Conservation (phyloP, 2,329 filamentous ascomycete genomes). For the Fusarium miscanthi region DNA sequence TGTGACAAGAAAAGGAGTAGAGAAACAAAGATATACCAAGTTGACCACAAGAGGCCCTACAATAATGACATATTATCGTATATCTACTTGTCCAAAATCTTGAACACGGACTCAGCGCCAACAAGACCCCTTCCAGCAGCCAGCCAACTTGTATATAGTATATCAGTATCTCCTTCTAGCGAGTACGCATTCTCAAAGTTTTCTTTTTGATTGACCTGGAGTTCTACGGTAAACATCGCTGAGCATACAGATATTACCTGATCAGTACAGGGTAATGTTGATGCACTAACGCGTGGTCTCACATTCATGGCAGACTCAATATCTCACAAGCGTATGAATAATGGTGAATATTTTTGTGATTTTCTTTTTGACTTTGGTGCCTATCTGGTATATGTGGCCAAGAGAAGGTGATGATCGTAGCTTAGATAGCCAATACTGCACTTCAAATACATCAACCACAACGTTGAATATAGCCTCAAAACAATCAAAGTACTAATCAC, state of each 20-base stretch:
- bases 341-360: background rate
- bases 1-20: background rate
- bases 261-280: background rate
- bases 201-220: background rate
- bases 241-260: too few relatives aligned
- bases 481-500: background rate
- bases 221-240: background rate
- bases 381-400: background rate
- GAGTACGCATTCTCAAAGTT: background rate
- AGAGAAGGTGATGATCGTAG: too few relatives aligned
- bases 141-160: background rate
- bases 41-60: background rate
- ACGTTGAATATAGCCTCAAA: background rate
- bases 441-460: background rate
- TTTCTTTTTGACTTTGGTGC: background rate
- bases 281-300: background rate
- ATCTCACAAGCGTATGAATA: background rate
- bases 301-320: background rate
- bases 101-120: background rate
- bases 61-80: fast-evolving
- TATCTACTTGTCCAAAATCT: background rate
- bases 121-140: background rate
- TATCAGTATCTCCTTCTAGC: too few relatives aligned
- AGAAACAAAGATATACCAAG: background rate
- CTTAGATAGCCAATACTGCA: too few relatives aligned